A percentile compares a stretch with the other conserved stretches of the same genome.
phyloP scores from a whole-genome alignment of 371 early-diverging fungal species.

The Syncephalastrum racemosum region DNA sequence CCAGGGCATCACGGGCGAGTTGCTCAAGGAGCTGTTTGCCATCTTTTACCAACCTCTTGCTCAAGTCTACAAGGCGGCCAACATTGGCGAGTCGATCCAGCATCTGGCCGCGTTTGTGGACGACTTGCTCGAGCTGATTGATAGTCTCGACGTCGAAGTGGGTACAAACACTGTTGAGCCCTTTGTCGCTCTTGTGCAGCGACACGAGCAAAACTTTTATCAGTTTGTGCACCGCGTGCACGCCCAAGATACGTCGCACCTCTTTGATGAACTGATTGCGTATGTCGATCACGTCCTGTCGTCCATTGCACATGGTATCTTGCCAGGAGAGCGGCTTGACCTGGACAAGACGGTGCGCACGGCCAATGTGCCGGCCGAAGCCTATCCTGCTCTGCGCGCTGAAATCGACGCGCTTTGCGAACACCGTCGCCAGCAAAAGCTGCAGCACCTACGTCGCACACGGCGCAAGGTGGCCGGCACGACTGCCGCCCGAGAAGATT shows the following conservation, averaged over 20 bases:
- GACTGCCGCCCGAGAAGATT: constrained; percentile 12
- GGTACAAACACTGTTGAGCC: constrained; percentile 25
- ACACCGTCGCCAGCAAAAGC: constrained; percentile 32
- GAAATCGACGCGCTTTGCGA: constrained; percentile 39
- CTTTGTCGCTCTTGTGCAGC: constrained; percentile 43
- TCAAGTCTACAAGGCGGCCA: constrained; percentile 60
- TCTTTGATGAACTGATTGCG: constrained; percentile 32
- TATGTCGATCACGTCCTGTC: constrained; percentile 28
- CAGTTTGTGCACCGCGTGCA: constrained; percentile 58
- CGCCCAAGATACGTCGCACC: constrained; percentile 35
- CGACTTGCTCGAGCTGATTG: constrained; percentile 54
- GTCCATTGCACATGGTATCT: constrained; percentile 21
- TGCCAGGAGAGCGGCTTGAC: constrained; percentile 14
- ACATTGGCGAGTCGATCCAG: constrained; percentile 53
- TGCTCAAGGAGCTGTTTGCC: constrained; percentile 58
- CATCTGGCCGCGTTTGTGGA: constrained; percentile 55
- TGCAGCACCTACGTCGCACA: constrained; percentile 36
- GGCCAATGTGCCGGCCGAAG: background rate
- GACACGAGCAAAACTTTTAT: constrained; percentile 56
- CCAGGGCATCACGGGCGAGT: constrained; percentile 57
- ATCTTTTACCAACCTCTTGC: constrained; percentile 62
- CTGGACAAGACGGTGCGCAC: constrained; percentile 12
- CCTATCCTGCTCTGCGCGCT: background rate
- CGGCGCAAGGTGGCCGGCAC: constrained; percentile 35
- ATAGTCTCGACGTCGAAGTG: constrained; percentile 35